A percentile compares a stretch with the other conserved stretches of the same genome.
Evolutionary conservation across 352 stramenopile genomes (phyloP).

Genomic region (Pythium monospermum): DNA sequence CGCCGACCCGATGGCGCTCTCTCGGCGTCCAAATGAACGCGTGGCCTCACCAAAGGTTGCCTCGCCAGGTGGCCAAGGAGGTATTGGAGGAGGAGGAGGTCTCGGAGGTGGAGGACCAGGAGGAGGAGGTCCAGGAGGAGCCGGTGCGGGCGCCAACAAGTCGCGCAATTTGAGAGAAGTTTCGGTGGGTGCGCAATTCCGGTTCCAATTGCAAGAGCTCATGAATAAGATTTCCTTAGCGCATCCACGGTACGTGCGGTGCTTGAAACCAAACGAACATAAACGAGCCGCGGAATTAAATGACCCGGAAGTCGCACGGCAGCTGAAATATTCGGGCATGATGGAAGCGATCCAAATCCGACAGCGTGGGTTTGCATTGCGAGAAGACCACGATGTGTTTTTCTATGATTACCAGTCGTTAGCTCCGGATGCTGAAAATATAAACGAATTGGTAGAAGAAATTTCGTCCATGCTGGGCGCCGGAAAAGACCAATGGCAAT

Average conservation of each 20-base stretch:
- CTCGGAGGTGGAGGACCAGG: no score
- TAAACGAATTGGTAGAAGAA: conserved; percentile 75
- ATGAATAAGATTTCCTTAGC: conserved; percentile 88
- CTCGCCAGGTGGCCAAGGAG: conserved; percentile 21
- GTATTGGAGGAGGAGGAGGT: no score
- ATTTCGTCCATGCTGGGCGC: conserved; percentile 84
- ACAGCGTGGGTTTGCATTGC: conserved; percentile 81
- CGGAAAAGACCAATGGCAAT: conserved; percentile 86
- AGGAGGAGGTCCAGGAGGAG: no score
- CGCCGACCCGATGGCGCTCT: conserved; percentile 48
- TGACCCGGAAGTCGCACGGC: conserved; percentile 74
- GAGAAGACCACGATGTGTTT: conserved; percentile 88
- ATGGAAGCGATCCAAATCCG: conserved; percentile 90
- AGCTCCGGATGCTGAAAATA: conserved; percentile 76
- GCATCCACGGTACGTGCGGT: conserved; percentile 86
- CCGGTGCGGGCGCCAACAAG: conserved; percentile 53
- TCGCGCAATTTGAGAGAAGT: conserved; percentile 82
- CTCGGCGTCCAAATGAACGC: conserved; percentile 52
- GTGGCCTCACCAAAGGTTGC: conserved; percentile 26
- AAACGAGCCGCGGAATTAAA: conserved; percentile 78
- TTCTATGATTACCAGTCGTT: conserved; percentile 90
- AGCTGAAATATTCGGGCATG: conserved; percentile 90
- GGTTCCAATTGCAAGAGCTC: conserved; percentile 84
- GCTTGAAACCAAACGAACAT: conserved; percentile 86
- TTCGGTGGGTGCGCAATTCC: conserved; percentile 85